Conservation (phyloP, 108 stramenopile species). For the Nitzschia sp. region DNA sequence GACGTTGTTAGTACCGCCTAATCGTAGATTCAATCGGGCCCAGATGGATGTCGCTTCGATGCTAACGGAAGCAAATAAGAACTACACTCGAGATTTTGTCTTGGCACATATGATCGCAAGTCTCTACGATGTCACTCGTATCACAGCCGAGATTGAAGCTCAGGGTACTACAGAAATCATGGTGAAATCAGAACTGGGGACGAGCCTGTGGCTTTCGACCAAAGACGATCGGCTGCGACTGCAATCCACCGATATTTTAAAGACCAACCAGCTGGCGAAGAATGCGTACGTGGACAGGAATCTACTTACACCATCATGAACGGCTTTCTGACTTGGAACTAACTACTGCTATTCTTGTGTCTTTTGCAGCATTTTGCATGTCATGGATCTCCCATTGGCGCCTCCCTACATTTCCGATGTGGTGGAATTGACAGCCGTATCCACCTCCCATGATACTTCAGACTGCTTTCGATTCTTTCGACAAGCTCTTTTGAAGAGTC, state of each 20-base stretch:
- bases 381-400: constrained; percentile 23
- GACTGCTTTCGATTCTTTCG: constrained; percentile 29
- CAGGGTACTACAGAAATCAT: constrained; percentile 10
- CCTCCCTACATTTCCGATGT: constrained; percentile 37
- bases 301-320: background rate
- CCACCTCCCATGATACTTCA: constrained; percentile 24
- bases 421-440: constrained; percentile 22
- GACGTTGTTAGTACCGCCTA: constrained; percentile 38
- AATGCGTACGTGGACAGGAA: constrained; percentile 31
- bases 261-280: constrained; percentile 22
- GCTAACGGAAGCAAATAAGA: constrained; percentile 17
- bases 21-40: constrained; percentile 44
- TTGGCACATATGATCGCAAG: constrained; percentile 30
- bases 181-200: constrained; percentile 27
- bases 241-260: constrained; percentile 27
- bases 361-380: constrained; percentile 27
- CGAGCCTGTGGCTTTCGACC: constrained; percentile 36
- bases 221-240: constrained; percentile 33
- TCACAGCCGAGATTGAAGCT: constrained; percentile 5
- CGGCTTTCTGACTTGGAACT: too few relatives aligned
- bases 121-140: constrained; percentile 16
- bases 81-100: constrained; percentile 30
- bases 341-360: background rate
- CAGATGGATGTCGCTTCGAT: constrained; percentile 29
- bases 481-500: constrained; percentile 9